Percentiles rank a stretch among this genome's conserved stretches.
Evolutionary conservation across 2,329 filamentous ascomycete genomes (phyloP).

Genomic region (Ambrosiella cleistominuta): DNA sequence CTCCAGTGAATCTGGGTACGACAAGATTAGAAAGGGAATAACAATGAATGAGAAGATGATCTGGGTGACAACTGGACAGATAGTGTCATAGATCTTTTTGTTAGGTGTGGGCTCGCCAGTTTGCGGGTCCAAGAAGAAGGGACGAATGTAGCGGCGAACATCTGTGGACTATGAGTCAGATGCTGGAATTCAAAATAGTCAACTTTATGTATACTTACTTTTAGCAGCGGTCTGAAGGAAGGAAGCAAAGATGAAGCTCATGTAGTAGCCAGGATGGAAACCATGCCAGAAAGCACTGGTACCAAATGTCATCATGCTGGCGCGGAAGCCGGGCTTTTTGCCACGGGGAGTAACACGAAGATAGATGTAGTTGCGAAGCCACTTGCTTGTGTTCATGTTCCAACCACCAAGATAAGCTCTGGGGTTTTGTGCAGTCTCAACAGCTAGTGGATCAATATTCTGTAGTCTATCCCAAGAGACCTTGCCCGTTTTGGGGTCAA

Average conservation of each 20-base stretch:
- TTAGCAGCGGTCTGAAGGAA: slow-evolving; percentile 89
- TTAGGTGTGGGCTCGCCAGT: slow-evolving; percentile 47
- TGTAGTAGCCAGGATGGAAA: slow-evolving; percentile 92
- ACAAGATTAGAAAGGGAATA: slow-evolving; percentile 70
- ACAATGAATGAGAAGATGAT: slow-evolving; percentile 67
- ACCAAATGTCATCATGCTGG: slow-evolving; percentile 80
- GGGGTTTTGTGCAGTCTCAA: slow-evolving; percentile 88
- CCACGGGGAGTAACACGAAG: slow-evolving; percentile 85
- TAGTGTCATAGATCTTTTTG: slow-evolving; percentile 77
- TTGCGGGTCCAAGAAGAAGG: slow-evolving; percentile 75
- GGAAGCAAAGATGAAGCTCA: slow-evolving; percentile 75
- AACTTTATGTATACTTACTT: slow-evolving; percentile 34
- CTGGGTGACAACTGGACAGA: slow-evolving; percentile 61
- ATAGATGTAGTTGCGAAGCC: slow-evolving; percentile 92
- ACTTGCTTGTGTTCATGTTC: slow-evolving; percentile 98
- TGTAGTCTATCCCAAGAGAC: slow-evolving; percentile 76
- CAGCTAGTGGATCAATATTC: slow-evolving; percentile 71
- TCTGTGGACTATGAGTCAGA: slow-evolving; percentile 33
- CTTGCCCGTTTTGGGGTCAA: slow-evolving; percentile 69
- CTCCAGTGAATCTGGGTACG: slow-evolving; percentile 48
- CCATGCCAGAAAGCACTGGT: slow-evolving; percentile 97
- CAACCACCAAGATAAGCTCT: slow-evolving; percentile 78
- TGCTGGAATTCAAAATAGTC: not conserved
- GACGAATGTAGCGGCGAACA: slow-evolving; percentile 72
- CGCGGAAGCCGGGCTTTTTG: slow-evolving; percentile 90